Evolutionary conservation across 176 grass and related monocot species (phyloP).

Genomic region (Calamus simplicifolius): DNA sequence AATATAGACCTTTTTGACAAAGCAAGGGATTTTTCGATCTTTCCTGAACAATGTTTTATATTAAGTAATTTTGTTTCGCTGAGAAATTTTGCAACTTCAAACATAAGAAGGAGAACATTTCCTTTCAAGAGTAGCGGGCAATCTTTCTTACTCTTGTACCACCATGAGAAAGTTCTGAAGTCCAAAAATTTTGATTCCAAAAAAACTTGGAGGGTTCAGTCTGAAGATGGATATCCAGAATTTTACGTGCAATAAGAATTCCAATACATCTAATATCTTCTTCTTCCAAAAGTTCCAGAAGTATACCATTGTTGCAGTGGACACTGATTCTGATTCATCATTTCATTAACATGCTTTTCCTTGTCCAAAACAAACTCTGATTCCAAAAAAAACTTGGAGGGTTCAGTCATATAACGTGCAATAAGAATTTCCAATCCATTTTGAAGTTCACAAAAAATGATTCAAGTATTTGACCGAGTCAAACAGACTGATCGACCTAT

Average conservation of each 20-base stretch:
- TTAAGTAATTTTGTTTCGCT: conserved; percentile 12
- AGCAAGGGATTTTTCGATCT: neutral
- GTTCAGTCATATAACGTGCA: no score
- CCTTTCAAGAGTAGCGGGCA: conserved; percentile 18
- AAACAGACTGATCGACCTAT: no score
- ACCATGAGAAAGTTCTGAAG: conserved; percentile 43
- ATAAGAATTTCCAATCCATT: no score
- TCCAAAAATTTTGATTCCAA: conserved; percentile 35
- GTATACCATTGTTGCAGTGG: conserved; percentile 35
- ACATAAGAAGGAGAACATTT: conserved; percentile 19
- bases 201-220: conserved; percentile 13
- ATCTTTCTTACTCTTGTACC: conserved; percentile 27
- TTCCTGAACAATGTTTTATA: neutral
- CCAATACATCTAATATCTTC: conserved; percentile 22
- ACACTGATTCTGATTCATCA: conserved; percentile 23
- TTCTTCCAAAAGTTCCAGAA: conserved; percentile 49
- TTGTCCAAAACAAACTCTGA: no score
- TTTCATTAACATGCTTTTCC: conserved; percentile 11
- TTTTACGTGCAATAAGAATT: conserved; percentile 30
- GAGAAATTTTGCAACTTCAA: conserved; percentile 43
- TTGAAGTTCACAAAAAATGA: no score
- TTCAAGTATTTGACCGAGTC: no score
- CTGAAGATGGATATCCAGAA: conserved; percentile 57
- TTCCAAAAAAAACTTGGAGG: no score
- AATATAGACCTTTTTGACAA: conserved; percentile 14